Base-by-base conservation (phyloP, 805 yeast species). In the Candida boidinii region DNA sequence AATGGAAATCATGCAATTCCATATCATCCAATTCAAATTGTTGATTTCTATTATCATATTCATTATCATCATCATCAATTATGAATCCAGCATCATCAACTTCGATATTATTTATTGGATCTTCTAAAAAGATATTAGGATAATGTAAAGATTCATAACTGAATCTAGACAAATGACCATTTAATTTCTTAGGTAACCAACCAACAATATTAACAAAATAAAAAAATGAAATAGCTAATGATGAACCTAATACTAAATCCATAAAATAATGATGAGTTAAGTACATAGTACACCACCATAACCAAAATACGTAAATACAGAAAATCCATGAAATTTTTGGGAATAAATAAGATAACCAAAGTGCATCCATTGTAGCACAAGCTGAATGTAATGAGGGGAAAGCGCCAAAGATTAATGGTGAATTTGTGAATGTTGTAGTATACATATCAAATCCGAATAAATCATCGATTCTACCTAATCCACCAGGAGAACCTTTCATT, bases 211-310 rank as follows among this genome's bases (percentile, higher is more conserved):
- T 78, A 34, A 85, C 76, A 45, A 77, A 70, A 39, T 71, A 67
- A 56, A 85, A 88, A 21, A 83, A 77, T 12, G 71, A 54, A 38
- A 78, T 69, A 0, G 95, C 76, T 36, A 92, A 64, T n/a, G 76
- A 70, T 2, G 96, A 90, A 16, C 98, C 98, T n/a, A 85, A 90
- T 49, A 85, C 84, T 33, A 90, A 72, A 54, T 90, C 97, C 39
- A 90, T 76, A 51, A 92, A 92, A 56, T 90, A 90, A 60, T 90
- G 98, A 58, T 90, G 98, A 0, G 96, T 90, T 49, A 90, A 68
- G 57, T 90, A 90, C 98, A 90, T 90, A 12, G 97, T 92, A 31
- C 92, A 73, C 94, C 96, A 92, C 97, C 97, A 90, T 45, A 92
- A 69, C 94, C 95, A 86, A 41, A 76, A 61, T n/a, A 86, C 92